Percentiles rank a stretch among this genome's conserved stretches.
These are phyloP conservation scores for Eragrostis nindensis DNA, from an alignment of 176 grass and related monocot species.

Conservation along the genomic window DNA sequence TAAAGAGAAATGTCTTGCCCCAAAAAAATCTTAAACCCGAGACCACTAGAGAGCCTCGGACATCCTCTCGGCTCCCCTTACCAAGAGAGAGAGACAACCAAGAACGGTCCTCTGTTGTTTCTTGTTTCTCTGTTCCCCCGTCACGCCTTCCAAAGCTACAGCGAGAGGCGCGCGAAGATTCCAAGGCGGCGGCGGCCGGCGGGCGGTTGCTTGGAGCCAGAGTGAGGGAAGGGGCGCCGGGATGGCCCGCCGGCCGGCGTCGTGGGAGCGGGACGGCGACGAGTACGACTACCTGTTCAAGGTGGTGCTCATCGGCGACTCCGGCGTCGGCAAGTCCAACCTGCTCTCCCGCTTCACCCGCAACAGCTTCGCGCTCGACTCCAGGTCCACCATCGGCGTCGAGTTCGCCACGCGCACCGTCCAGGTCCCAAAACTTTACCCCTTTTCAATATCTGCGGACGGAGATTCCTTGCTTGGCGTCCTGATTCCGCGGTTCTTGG, in stretches of 20 bases:
- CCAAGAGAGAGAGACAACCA: no score
- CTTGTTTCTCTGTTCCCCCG: no score
- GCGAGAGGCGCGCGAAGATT: no score
- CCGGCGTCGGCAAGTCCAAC: slow-evolving; percentile 90
- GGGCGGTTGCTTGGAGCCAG: neutral
- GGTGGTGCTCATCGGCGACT: slow-evolving; percentile 93
- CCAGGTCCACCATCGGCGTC: slow-evolving; percentile 65
- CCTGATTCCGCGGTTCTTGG: neutral
- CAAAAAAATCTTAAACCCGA: no score
- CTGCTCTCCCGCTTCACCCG: slow-evolving; percentile 88
- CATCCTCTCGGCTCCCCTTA: no score
- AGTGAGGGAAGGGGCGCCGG: no score
- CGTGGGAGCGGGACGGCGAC: slow-evolving; percentile 53
- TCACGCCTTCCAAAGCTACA: no score
- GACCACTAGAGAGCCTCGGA: no score
- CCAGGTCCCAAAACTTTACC: slow-evolving; percentile 22
- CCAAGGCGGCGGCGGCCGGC: neutral
- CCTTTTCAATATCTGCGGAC: neutral
- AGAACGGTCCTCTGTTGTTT: no score
- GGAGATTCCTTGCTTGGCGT: neutral
- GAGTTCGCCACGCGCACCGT: slow-evolving; percentile 66
- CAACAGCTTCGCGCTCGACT: slow-evolving; percentile 51
- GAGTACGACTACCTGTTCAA: slow-evolving; percentile 98
- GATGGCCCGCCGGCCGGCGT: slow-evolving; percentile 36
- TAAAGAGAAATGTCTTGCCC: no score